Conservation (phyloP, 106 monocot genomes). For the Acorus calamus region DNA sequence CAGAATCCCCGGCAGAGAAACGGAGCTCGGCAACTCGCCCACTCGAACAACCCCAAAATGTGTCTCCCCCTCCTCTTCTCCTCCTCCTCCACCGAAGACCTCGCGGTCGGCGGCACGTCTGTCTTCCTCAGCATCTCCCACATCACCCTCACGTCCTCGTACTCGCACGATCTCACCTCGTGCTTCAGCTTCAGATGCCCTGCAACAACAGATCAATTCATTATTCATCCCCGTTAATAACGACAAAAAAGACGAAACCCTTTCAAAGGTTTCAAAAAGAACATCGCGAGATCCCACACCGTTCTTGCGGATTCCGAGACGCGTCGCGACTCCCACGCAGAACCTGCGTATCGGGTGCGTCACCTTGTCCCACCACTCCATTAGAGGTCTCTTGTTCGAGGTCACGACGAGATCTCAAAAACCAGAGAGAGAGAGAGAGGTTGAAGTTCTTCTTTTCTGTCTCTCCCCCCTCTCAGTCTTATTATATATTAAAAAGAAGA, state of each 20-base stretch:
- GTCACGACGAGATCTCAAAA: too few relatives aligned
- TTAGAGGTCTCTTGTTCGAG: neutral
- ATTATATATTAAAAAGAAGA: too few relatives aligned
- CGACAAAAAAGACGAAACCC: neutral
- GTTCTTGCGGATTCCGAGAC: conserved; percentile 39
- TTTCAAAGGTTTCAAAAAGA: neutral
- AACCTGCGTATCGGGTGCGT: conserved; percentile 28
- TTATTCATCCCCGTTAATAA: neutral
- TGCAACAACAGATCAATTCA: neutral
- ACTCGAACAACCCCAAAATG: conserved; percentile 2
- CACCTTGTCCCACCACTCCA: conserved; percentile 55
- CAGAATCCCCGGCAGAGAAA: conserved; percentile 21
- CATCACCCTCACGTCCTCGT: conserved; percentile 65
- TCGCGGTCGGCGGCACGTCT: too few relatives aligned
- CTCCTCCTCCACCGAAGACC: too few relatives aligned
- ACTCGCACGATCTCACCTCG: conserved; percentile 63
- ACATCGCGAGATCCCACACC: conserved; percentile 13
- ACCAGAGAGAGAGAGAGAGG: too few relatives aligned
- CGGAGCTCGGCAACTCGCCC: neutral
- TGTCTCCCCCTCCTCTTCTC: neutral
- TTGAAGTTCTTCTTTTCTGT: too few relatives aligned
- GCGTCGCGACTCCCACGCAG: conserved; percentile 39
- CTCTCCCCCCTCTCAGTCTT: too few relatives aligned
- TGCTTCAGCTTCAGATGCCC: conserved; percentile 37
- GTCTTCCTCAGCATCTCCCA: conserved; percentile 47